Percentiles rank a stretch among this genome's conserved stretches.
These are phyloP conservation scores for Chenopodium album DNA, from an alignment of 148 eudicot species.

Conservation along the genomic window DNA sequence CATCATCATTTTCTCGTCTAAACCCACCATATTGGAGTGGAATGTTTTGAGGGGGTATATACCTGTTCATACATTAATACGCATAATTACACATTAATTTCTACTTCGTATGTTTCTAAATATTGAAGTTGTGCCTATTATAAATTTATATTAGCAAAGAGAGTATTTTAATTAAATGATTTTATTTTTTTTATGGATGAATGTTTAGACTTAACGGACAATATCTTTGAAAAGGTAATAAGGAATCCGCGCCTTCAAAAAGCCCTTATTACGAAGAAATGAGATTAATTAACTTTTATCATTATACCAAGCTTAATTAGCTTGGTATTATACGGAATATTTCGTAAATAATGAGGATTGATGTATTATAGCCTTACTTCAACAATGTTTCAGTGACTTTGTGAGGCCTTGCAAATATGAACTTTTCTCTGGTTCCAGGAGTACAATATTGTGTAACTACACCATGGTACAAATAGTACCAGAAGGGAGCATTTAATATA, in stretches of 20 bases:
- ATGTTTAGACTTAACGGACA: too few relatives aligned
- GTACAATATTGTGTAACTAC: constrained; percentile 44
- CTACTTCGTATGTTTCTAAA: too few relatives aligned
- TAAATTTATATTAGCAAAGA: too few relatives aligned
- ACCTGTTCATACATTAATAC: constrained; percentile 34
- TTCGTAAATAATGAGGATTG: background rate
- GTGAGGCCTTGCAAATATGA: constrained; percentile 56
- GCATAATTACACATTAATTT: background rate
- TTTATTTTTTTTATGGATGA: too few relatives aligned
- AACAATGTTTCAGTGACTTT: constrained; percentile 69
- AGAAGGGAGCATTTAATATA: constrained; percentile 64
- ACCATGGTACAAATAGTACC: constrained; percentile 58
- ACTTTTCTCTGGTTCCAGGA: constrained; percentile 46
- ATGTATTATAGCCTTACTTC: constrained; percentile 42
- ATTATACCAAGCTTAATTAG: too few relatives aligned
- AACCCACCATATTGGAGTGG: constrained; percentile 83
- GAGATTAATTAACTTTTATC: too few relatives aligned
- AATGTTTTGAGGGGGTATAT: constrained; percentile 60
- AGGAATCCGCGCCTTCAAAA: too few relatives aligned
- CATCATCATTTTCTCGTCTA: constrained; percentile 51
- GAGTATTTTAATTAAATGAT: too few relatives aligned
- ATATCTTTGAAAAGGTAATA: too few relatives aligned
- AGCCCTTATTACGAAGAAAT: too few relatives aligned
- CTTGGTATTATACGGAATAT: too few relatives aligned
- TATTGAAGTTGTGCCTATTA: too few relatives aligned